A percentile compares a stretch with the other conserved stretches of the same genome.
phyloP scores from a whole-genome alignment of 2,329 filamentous ascomycete species.

The Fusarium subglutinans region DNA sequence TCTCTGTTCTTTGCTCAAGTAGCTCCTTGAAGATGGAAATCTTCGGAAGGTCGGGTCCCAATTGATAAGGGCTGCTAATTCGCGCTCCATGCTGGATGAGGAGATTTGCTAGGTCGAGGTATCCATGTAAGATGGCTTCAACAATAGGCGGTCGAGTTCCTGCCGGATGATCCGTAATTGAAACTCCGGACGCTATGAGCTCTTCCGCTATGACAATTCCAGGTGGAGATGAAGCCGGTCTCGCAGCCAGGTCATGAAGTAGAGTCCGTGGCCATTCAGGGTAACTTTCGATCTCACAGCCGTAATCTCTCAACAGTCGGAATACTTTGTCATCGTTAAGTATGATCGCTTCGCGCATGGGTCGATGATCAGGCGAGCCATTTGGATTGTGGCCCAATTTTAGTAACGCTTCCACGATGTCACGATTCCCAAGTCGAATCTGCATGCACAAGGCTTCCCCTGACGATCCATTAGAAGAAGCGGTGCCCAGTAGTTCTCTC shows the following conservation, averaged over 20 bases:
- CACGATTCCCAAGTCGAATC: neutral
- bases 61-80: neutral
- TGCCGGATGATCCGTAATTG: neutral
- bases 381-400: neutral
- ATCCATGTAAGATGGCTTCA: neutral
- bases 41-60: accelerated
- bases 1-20: neutral
- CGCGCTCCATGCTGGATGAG: neutral
- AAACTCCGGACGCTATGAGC: neutral
- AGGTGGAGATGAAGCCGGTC: neutral
- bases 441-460: neutral
- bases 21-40: neutral
- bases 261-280: neutral
- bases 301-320: neutral
- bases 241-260: neutral
- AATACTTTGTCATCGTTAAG: neutral
- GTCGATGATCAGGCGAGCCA: neutral
- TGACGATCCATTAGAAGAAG: accelerated
- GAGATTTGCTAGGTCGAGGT: neutral
- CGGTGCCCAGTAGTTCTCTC: accelerated
- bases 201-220: neutral
- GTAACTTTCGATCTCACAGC: neutral
- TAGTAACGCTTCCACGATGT: neutral
- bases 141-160: neutral
- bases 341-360: neutral